Percentiles rank a stretch among this genome's conserved stretches.
Evolutionary conservation across 1,284 basidiomycete genomes (phyloP).

Genomic region (Pascua guehoae): DNA sequence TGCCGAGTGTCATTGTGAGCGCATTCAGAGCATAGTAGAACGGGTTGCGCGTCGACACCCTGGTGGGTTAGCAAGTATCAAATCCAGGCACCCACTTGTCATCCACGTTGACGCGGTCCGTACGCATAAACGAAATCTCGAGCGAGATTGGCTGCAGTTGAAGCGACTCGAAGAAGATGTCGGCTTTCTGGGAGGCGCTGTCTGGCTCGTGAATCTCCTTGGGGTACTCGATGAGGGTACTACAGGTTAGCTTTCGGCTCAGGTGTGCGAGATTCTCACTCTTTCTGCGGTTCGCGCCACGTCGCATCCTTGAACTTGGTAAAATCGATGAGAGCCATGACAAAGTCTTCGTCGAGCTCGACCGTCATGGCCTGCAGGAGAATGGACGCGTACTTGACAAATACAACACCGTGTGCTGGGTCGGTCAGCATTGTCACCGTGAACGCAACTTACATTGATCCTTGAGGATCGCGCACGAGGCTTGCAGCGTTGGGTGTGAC

Average conservation of each 20-base stretch:
- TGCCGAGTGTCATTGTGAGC: constrained; percentile 93
- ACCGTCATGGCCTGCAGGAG: constrained; percentile 91
- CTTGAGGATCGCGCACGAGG: constrained; percentile 82
- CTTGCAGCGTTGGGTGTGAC: constrained; percentile 87
- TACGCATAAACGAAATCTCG: constrained; percentile 94
- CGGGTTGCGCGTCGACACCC: constrained; percentile 72
- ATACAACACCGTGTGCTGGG: constrained; percentile 78
- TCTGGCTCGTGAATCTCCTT: constrained; percentile 76
- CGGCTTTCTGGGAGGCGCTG: constrained; percentile 56
- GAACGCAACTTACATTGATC: constrained; percentile 63
- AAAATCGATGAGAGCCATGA: constrained; percentile 89
- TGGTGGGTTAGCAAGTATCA: constrained; percentile 31
- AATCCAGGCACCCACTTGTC: constrained; percentile 66
- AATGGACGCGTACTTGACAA: constrained; percentile 95
- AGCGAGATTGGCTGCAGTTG: constrained; percentile 93
- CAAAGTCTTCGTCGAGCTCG: constrained; percentile 93
- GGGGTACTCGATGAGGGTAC: constrained; percentile 71
- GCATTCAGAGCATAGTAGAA: constrained; percentile 91
- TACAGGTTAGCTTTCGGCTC: constrained; percentile 38
- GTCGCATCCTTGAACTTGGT: constrained; percentile 84
- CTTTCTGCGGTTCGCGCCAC: constrained; percentile 72
- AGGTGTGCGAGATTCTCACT: constrained; percentile 57
- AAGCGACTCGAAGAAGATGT: constrained; percentile 95
- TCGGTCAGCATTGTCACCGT: not conserved
- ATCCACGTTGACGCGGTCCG: constrained; percentile 85